Conservation (phyloP, 1,284 basidiomycete genomes). For the Ustilago shanxiensis region DNA sequence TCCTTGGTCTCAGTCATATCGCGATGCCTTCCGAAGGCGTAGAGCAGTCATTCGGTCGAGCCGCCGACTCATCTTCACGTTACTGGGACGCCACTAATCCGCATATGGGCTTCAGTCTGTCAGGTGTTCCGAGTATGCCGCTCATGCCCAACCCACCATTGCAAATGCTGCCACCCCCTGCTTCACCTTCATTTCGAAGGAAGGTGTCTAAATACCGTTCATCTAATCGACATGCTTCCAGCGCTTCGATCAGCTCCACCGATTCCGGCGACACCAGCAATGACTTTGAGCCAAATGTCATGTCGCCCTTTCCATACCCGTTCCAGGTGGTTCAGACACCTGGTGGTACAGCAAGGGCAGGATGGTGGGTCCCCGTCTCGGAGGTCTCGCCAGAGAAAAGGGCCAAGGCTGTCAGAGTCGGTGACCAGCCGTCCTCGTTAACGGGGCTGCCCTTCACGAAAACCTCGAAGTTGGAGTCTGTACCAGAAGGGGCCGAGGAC, state of each 20-base stretch:
- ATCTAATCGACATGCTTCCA: conserved; percentile 21
- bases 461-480: conserved; percentile 13
- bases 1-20: conserved; percentile 56
- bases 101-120: conserved; percentile 53
- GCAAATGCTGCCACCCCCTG: conserved; percentile 61
- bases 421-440: conserved; percentile 17
- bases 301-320: conserved; percentile 56
- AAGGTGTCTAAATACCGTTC: conserved; percentile 16
- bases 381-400: conserved; percentile 44
- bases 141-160: conserved; percentile 61
- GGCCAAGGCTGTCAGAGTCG: conserved; percentile 37
- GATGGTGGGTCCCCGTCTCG: conserved; percentile 61
- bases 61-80: conserved; percentile 6
- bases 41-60: conserved; percentile 48
- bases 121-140: conserved; percentile 63
- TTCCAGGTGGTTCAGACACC: conserved; percentile 64
- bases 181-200: conserved; percentile 45
- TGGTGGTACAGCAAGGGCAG: conserved; percentile 58
- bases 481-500: conserved; percentile 22
- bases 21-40: conserved; percentile 47
- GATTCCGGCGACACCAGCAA: conserved; percentile 24
- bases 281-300: conserved; percentile 49
- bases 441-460: not conserved
- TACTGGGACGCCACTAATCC: conserved; percentile 46
- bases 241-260: conserved; percentile 28